Conservation (phyloP, 78 protist species). For the Diacronema lutheri region DNA sequence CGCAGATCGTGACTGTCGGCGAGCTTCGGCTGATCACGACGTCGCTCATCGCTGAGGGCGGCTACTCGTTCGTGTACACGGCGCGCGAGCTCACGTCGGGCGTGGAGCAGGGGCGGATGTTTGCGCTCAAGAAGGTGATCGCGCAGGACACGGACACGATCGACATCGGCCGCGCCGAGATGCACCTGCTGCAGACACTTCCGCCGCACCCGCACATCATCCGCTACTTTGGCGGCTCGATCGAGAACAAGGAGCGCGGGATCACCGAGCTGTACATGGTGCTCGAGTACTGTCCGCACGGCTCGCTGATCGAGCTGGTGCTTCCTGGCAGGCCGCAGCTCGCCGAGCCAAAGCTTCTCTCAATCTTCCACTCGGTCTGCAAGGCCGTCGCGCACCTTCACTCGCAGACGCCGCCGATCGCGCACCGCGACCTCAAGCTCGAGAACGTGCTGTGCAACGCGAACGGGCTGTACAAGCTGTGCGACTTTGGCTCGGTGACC, state of each 20-base stretch:
- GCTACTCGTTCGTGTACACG: background rate
- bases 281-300: background rate
- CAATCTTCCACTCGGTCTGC: background rate
- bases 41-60: background rate
- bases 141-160: background rate
- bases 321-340: background rate
- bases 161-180: background rate
- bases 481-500: constrained; percentile 29
- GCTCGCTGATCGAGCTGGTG: background rate
- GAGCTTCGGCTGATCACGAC: background rate
- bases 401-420: constrained; percentile 17
- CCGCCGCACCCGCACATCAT: background rate
- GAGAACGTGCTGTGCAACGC: constrained; percentile 24
- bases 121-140: background rate
- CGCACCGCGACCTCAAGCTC: constrained; percentile 45
- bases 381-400: constrained; percentile 30
- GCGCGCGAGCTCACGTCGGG: background rate
- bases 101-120: background rate
- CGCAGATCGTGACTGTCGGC: background rate
- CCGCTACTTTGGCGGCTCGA: too few species aligned
- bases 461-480: background rate
- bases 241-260: background rate
- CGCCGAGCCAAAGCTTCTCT: background rate
- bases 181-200: background rate
- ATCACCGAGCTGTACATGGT: background rate